Conservation (phyloP, 495 filamentous ascomycete genomes). For the Poronia punctata region DNA sequence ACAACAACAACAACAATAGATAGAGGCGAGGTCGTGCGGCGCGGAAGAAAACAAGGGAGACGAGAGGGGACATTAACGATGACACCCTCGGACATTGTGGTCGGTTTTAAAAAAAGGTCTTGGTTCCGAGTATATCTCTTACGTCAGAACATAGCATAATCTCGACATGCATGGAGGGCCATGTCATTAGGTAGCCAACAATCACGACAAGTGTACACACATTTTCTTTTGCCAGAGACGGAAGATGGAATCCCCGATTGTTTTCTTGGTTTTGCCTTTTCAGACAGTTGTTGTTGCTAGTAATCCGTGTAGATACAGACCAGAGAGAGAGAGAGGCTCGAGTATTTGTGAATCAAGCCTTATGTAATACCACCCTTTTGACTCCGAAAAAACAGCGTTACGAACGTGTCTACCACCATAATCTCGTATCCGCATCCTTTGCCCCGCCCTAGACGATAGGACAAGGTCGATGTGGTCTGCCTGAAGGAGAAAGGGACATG, state of each 20-base stretch:
- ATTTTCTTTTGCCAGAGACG: constrained; percentile 11
- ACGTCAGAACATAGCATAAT: no score
- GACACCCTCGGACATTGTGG: no score
- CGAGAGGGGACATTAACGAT: no score
- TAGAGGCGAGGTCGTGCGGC: no score
- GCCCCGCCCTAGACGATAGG: constrained; percentile 11
- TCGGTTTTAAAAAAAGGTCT: no score
- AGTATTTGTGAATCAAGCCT: constrained; percentile 15
- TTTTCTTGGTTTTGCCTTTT: constrained; percentile 15
- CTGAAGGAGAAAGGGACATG: constrained; percentile 17
- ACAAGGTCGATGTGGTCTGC: constrained; percentile 14
- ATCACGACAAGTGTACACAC: background rate
- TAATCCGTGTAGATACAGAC: constrained; percentile 21
- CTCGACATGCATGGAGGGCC: no score
- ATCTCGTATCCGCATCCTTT: constrained; percentile 17
- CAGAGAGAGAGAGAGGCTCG: constrained; percentile 13
- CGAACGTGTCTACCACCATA: constrained; percentile 17
- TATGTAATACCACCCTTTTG: constrained; percentile 20
- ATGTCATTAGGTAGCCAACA: no score
- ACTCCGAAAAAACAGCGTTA: constrained; percentile 24
- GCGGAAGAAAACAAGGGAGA: no score
- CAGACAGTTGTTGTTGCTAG: no score
- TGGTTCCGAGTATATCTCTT: no score
- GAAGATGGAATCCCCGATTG: constrained; percentile 10
- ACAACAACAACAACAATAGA: no score